Evolutionary conservation across 1,284 basidiomycete species (phyloP).

Genomic region (Leccinum pallidistipes): DNA sequence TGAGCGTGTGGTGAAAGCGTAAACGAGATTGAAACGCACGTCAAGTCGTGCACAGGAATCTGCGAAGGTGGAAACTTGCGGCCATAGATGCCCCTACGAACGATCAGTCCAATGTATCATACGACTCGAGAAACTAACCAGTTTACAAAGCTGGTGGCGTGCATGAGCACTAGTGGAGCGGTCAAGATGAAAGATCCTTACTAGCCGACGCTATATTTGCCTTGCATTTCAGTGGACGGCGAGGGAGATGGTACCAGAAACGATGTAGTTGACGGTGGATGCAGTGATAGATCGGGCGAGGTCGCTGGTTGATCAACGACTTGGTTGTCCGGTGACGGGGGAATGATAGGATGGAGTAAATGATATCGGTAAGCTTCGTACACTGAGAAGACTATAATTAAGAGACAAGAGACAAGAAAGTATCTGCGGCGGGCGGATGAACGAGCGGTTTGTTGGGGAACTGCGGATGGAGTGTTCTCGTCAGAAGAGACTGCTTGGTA

Average conservation of each 20-base stretch:
- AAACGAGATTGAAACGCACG: conserved; percentile 51
- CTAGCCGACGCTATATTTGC: conserved; percentile 80
- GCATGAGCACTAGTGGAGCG: conserved; percentile 10
- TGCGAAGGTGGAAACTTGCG: conserved; percentile 82
- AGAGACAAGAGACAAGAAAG: conserved; percentile 23
- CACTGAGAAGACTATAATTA: conserved; percentile 16
- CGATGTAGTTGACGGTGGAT: conserved; percentile 10
- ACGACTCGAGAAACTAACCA: conserved; percentile 47
- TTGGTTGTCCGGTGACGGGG: conserved; percentile 14
- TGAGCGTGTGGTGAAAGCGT: conserved; percentile 10
- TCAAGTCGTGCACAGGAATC: conserved; percentile 82
- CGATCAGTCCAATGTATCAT: conserved; percentile 12
- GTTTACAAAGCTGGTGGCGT: conserved; percentile 62
- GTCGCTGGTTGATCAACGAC: conserved; percentile 15
- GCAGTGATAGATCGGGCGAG: conserved; percentile 5
- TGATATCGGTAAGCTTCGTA: conserved; percentile 21
- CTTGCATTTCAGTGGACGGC: conserved; percentile 31
- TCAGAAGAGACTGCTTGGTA: conserved; percentile 26
- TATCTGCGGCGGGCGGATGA: conserved; percentile 15
- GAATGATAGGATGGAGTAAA: conserved; percentile 4
- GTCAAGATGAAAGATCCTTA: conserved; percentile 41
- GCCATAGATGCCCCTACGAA: conserved; percentile 87
- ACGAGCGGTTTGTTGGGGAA: conserved; percentile 14
- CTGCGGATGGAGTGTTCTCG: conserved; percentile 13
- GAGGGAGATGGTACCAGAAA: conserved; percentile 12